These are phyloP conservation scores for Talaromyces trachyspermus DNA, from an alignment of 495 filamentous ascomycete genomes.

Conservation along the genomic window DNA sequence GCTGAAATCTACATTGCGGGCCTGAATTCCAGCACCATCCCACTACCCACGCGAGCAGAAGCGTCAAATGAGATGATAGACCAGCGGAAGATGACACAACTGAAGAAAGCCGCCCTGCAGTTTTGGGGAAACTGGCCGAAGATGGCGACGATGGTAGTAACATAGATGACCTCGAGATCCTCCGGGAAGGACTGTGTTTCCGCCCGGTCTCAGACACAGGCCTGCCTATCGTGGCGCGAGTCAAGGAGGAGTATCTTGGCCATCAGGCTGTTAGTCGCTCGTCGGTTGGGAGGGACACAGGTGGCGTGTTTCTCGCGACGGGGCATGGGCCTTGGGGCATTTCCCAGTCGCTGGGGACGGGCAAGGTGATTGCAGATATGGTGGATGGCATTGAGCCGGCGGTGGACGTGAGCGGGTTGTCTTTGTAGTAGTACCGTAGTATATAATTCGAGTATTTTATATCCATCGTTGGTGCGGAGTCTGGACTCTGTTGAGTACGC, in stretches of 20 bases:
- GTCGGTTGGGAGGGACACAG: slow-evolving; percentile 16
- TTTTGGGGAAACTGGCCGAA: slow-evolving; percentile 41
- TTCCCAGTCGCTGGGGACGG: slow-evolving; percentile 54
- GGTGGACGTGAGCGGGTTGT: slow-evolving; percentile 43
- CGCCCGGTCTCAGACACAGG: slow-evolving; percentile 59
- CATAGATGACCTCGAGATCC: slow-evolving; percentile 50
- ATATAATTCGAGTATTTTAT: neutral
- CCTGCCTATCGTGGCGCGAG: slow-evolving; percentile 50
- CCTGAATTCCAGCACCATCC: slow-evolving; percentile 51
- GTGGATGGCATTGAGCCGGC: slow-evolving; percentile 41
- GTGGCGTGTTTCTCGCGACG: slow-evolving; percentile 63
- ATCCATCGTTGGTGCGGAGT: neutral
- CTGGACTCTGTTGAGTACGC: too few relatives aligned
- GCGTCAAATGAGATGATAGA: slow-evolving; percentile 40
- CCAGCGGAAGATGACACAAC: slow-evolving; percentile 34
- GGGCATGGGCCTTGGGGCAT: slow-evolving; percentile 76
- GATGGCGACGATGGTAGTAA: slow-evolving; percentile 13
- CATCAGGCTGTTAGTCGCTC: slow-evolving; percentile 11
- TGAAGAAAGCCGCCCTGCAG: slow-evolving; percentile 47
- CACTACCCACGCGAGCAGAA: slow-evolving; percentile 46
- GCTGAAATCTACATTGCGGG: slow-evolving; percentile 70
- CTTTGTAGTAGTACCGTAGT: slow-evolving; percentile 13
- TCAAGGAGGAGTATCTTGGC: slow-evolving; percentile 50
- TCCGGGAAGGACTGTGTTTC: slow-evolving; percentile 64
- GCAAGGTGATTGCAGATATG: slow-evolving; percentile 58